Percentiles rank a stretch among this genome's conserved stretches.
phyloP scores from a whole-genome alignment of 371 early-diverging fungal genomes.

The Mortierella sp. region DNA sequence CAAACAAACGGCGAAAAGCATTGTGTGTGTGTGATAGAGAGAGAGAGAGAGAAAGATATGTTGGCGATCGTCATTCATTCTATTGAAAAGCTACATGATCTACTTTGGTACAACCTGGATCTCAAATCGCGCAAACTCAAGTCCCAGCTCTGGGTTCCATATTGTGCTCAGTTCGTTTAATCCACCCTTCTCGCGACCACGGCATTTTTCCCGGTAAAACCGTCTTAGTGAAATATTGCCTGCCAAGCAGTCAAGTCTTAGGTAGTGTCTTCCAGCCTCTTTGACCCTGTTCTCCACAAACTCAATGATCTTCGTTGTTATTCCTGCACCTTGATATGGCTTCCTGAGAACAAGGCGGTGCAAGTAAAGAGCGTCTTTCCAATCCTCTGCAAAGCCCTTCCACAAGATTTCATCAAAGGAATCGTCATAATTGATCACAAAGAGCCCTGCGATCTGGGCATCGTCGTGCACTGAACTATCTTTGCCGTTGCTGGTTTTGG shows the following conservation, averaged over 20 bases:
- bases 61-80: too few relatives aligned
- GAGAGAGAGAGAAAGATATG: too few relatives aligned
- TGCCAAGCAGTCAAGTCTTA: conserved; percentile 36
- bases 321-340: conserved; percentile 22
- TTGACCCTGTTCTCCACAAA: conserved; percentile 30
- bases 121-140: conserved; percentile 41
- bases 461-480: neutral
- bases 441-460: conserved; percentile 23
- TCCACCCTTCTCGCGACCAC: conserved; percentile 22
- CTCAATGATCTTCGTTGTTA: conserved; percentile 27
- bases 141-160: conserved; percentile 16
- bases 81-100: too few relatives aligned
- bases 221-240: conserved; percentile 13
- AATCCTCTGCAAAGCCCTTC: conserved; percentile 20
- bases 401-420: conserved; percentile 35
- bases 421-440: conserved; percentile 27
- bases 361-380: conserved; percentile 46
- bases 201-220: conserved; percentile 32
- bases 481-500: neutral
- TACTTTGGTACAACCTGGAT: conserved; percentile 7
- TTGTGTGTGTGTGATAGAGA: too few relatives aligned
- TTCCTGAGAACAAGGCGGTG: conserved; percentile 41
- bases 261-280: conserved; percentile 24
- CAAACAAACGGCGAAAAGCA: too few relatives aligned
- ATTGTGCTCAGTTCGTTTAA: conserved; percentile 20